Conservation (phyloP, 768 basidiomycete genomes). For the Botryobasidium botryosum region DNA sequence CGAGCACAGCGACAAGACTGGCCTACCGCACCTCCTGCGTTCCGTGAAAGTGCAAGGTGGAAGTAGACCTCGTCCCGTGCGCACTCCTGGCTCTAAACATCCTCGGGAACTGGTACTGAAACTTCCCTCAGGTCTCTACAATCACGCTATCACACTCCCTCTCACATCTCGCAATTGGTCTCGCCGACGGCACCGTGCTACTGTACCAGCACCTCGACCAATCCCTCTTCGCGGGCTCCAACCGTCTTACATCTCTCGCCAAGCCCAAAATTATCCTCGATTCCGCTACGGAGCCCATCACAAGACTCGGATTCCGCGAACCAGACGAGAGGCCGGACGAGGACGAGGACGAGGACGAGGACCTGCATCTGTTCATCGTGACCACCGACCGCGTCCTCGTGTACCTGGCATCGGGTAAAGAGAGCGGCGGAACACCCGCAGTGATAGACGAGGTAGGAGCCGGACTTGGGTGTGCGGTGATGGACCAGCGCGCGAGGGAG, state of each 20-base stretch:
- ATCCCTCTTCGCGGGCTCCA: conserved; percentile 50
- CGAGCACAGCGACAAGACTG: conserved; percentile 17
- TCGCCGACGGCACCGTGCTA: conserved; percentile 89
- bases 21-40: conserved; percentile 16
- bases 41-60: conserved; percentile 21
- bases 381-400: conserved; percentile 69
- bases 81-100: neutral
- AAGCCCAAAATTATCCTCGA: conserved; percentile 78
- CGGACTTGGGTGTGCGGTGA: conserved; percentile 65
- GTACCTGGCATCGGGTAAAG: conserved; percentile 56
- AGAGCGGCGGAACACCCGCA: conserved; percentile 41
- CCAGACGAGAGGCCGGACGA: too few relatives aligned
- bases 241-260: conserved; percentile 57
- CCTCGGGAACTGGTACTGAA: neutral
- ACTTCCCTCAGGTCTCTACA: conserved; percentile 42
- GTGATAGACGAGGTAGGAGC: conserved; percentile 79
- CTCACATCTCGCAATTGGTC: conserved; percentile 76
- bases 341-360: conserved; percentile 2
- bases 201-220: conserved; percentile 85
- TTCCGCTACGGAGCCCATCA: conserved; percentile 73
- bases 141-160: conserved; percentile 63
- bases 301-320: conserved; percentile 78
- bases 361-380: conserved; percentile 68
- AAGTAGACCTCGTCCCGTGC: conserved; percentile 21
- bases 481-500: conserved; percentile 55